Evolutionary conservation across 495 filamentous ascomycete species (phyloP), one percentile per base, ranked within the genome.

Genomic region (Talaromyces liani): DNA sequence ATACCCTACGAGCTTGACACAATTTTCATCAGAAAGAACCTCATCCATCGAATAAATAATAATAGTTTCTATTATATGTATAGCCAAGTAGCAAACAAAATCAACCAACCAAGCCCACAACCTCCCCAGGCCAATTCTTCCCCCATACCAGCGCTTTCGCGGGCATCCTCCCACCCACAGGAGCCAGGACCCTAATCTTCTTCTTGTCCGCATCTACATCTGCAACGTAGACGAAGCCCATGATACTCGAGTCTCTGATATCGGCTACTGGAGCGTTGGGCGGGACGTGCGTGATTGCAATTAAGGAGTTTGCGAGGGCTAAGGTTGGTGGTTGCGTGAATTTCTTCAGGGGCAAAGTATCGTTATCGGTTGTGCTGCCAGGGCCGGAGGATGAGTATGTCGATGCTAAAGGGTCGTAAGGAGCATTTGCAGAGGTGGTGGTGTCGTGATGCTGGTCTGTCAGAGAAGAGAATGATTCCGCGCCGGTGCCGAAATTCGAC

Each of bases 211-310:
- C 88, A 66, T 99, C 93, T 7, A 98, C 92, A 58, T 94, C 90
- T 0, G 88, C 84, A 34, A 99, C 87, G 70, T 95, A 96, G 41
- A 97, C 82, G 73, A 95, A 98, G 6, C 94, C 94, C 80, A 95
- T 88, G 20, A 97, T 86, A 47, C 88, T 91, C 0, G 93, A 87
- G 66, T 94, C 90, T 12, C 90, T 86, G 53, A 98, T 87, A 5
- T 85, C 82, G 41, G 91, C 85, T 7, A 87, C 80, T 4, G 80
- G 77, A 59, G 92, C 90, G 4, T 80, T 84, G 2, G 84, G 70
- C 1, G 87, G 77, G 1, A 87, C 89, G 58, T 90, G 85, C 65
- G 92, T 88, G 62, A 98, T 84, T 2, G 93, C 91, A 1, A 97
- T 80, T 1, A 96, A 80, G 64, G 87, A 87, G 65, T 87, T 86